phyloP scores from a whole-genome alignment of 2,329 filamentous ascomycete genomes.

The Aspergillus japonicus region DNA sequence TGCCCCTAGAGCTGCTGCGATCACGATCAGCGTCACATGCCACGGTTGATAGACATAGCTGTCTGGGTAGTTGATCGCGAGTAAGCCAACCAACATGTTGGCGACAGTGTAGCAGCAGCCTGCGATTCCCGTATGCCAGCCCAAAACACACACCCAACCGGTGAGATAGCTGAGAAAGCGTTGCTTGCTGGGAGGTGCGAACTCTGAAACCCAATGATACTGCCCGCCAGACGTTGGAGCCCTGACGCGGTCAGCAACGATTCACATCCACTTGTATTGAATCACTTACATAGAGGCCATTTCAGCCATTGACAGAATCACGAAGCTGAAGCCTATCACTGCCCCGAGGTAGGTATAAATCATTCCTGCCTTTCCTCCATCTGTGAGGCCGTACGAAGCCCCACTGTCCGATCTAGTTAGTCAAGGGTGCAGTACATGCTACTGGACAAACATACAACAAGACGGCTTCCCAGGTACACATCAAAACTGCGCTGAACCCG shows the following conservation, averaged over 20 bases:
- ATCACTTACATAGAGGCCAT: conserved; percentile 46
- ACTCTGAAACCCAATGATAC: conserved; percentile 44
- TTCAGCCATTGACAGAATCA: conserved; percentile 42
- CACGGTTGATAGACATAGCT: conserved; percentile 28
- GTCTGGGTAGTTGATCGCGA: conserved; percentile 33
- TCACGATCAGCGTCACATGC: conserved; percentile 38
- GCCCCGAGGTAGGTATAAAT: conserved; percentile 39
- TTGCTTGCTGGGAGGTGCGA: conserved; percentile 34
- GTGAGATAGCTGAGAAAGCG: conserved; percentile 39
- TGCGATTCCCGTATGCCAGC: conserved; percentile 39
- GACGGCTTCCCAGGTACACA: conserved; percentile 37
- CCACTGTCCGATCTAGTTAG: conserved; percentile 7
- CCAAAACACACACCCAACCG: conserved; percentile 40
- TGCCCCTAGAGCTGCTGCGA: conserved; percentile 48
- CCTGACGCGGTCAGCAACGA: conserved; percentile 12
- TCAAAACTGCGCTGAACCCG: conserved; percentile 35
- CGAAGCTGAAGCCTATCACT: conserved; percentile 38
- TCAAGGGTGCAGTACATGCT: not conserved
- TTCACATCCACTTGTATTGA: not conserved
- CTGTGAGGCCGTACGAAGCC: conserved; percentile 31
- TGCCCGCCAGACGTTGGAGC: conserved; percentile 41
- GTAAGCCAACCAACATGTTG: conserved; percentile 36
- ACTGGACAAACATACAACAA: not conserved
- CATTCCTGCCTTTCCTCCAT: conserved; percentile 38
- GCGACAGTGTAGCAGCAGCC: conserved; percentile 35